These are phyloP conservation scores for Nymphaea thermarum DNA, from an alignment of 164 flowering plant species.

Conservation along the genomic window DNA sequence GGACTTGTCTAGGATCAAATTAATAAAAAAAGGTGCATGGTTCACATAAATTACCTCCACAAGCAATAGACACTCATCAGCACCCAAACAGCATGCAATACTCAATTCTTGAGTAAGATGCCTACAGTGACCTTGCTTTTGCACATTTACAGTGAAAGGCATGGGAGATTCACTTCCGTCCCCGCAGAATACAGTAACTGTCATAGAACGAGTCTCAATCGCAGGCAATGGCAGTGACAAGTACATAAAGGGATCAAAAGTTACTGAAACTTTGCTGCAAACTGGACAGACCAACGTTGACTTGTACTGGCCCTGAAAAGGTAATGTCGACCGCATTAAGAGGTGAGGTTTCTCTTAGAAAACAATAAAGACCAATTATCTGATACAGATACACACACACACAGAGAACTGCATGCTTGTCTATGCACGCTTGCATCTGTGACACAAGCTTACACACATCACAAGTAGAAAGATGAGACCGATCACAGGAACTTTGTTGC, in stretches of 20 bases:
- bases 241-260: slow-evolving; percentile 95
- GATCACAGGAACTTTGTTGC: too few species aligned
- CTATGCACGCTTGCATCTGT: neutral
- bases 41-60: slow-evolving; percentile 48
- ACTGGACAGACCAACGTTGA: slow-evolving; percentile 87
- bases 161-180: slow-evolving; percentile 81
- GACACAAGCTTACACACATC: too few species aligned
- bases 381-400: neutral
- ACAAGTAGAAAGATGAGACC: too few species aligned
- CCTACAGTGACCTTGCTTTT: slow-evolving; percentile 53
- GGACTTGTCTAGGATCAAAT: neutral
- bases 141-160: slow-evolving; percentile 70
- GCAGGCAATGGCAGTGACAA: slow-evolving; percentile 81
- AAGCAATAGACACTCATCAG: slow-evolving; percentile 65
- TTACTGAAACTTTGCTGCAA: slow-evolving; percentile 80
- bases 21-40: neutral
- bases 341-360: neutral
- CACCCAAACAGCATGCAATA: slow-evolving; percentile 61
- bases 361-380: neutral
- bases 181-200: slow-evolving; percentile 63
- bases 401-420: neutral
- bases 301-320: slow-evolving; percentile 83
- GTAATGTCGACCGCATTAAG: neutral
- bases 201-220: slow-evolving; percentile 56
- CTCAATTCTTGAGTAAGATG: slow-evolving; percentile 58